Percentiles rank a stretch among this genome's conserved stretches.
Conservation (phyloP, 2,329 filamentous ascomycete genomes). For the Colletotrichum cuscutae region DNA sequence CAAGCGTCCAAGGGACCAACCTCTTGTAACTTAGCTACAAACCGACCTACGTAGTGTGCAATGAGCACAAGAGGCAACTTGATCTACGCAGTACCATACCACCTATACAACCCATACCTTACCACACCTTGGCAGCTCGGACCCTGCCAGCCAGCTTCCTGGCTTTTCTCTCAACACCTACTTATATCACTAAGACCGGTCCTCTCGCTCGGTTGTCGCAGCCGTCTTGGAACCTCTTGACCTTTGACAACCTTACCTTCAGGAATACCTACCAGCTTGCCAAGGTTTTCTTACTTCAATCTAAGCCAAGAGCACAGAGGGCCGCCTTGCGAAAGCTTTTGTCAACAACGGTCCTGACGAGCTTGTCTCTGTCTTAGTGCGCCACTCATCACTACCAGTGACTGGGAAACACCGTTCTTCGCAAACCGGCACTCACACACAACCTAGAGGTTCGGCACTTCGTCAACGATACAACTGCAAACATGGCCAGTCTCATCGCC, state of each 20-base stretch:
- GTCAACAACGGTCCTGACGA: background rate
- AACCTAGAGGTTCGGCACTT: slow-evolving; percentile 14
- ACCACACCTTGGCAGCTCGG: slow-evolving; percentile 3
- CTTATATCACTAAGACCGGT: slow-evolving; percentile 8
- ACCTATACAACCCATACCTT: background rate
- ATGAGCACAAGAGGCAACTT: background rate
- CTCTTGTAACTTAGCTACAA: slow-evolving; percentile 1
- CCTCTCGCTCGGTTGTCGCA: background rate
- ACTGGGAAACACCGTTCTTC: background rate
- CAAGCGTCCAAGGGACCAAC: too few species aligned
- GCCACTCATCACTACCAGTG: background rate
- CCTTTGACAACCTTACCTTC: background rate
- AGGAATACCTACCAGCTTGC: background rate
- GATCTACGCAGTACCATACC: background rate
- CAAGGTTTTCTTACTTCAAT: background rate
- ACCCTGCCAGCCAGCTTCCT: slow-evolving; percentile 9
- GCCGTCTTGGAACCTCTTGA: slow-evolving; percentile 1
- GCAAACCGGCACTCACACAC: slow-evolving; percentile 19
- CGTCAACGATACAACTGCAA: slow-evolving; percentile 23
- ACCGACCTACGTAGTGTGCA: background rate
- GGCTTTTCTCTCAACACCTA: background rate
- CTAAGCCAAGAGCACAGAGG: background rate
- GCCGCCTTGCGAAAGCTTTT: background rate
- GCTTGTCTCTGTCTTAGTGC: background rate
- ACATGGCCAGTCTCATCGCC: slow-evolving; percentile 63